Conservation (phyloP, 225 moss, liverwort and hornwort genomes). For the Polytrichum commune region DNA sequence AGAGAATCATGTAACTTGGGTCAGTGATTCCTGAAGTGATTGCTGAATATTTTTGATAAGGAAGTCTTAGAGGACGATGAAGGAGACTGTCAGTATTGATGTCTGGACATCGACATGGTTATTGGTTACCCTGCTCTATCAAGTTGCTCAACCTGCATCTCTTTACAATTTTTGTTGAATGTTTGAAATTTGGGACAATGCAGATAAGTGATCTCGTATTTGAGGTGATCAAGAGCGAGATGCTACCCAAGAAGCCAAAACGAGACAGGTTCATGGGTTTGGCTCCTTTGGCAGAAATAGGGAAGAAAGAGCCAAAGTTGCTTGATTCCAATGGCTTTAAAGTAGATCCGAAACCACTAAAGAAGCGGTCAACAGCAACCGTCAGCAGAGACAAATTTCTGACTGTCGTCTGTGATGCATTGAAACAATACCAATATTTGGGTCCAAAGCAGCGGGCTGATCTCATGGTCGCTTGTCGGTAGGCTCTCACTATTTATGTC, state of each 20-base stretch:
- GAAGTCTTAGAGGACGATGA: no score
- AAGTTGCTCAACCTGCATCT: no score
- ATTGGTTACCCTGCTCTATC: no score
- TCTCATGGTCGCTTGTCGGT: slow-evolving; percentile 90
- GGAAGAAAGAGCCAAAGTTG: slow-evolving; percentile 23
- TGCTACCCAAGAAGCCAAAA: slow-evolving; percentile 49
- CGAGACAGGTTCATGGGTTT: slow-evolving; percentile 34
- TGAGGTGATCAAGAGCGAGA: slow-evolving; percentile 41
- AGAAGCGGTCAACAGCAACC: slow-evolving; percentile 76
- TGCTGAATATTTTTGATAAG: no score
- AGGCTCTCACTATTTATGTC: slow-evolving; percentile 9
- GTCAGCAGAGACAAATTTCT: slow-evolving; percentile 74
- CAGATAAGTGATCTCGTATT: slow-evolving; percentile 60
- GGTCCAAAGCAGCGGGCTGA: slow-evolving; percentile 83
- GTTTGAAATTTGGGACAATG: slow-evolving; percentile 2
- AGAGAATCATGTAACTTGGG: no score
- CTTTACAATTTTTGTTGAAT: neutral
- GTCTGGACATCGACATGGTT: no score
- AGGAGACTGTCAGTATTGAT: no score
- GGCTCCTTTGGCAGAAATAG: slow-evolving; percentile 36
- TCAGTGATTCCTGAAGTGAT: no score
- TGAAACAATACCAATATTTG: slow-evolving; percentile 66
- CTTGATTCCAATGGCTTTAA: slow-evolving; percentile 36
- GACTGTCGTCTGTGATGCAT: slow-evolving; percentile 72
- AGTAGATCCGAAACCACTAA: slow-evolving; percentile 40